Base-by-base conservation (phyloP, 164 flowering plant genomes). In the Berberis thunbergii region DNA sequence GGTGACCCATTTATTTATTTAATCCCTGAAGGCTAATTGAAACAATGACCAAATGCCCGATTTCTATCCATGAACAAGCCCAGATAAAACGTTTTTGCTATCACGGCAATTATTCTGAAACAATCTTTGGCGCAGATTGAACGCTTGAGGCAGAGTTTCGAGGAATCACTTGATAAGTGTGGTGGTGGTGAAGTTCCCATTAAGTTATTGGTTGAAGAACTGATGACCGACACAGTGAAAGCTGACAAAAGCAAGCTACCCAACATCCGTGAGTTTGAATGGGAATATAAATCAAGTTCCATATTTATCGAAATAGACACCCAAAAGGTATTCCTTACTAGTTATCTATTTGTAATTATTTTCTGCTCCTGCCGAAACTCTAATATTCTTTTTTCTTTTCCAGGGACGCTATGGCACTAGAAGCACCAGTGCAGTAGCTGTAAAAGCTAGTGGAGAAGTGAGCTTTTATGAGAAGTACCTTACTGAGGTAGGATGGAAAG, bases 321-420 rank as follows among this genome's bases (percentile, higher is more conserved):
- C 39, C 78, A 85, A 41, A 63, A 65, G 84, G 96, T 84, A 77
- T 70, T 3, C 12, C 12, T 8, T 9, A 9, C 9, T 41, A 4
- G 6, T 43, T 38, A 3, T 3, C 5, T 57, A 44, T 5, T 40
- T 40, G 41, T 40, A 6, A 40, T 8, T 1, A 8, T 57, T 57
- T 57, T 57, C 39, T 7, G 10, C 11, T 2, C 4, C 41, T 42
- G 41, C 11, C 41, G 6, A 0, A 6, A 5, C 12, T 50, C 54
- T 40, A 9, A 42, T 4, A 13, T 7, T n/a, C 41, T 45, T 45
- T 13, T 57, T 38, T 49, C 55, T 48, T 56, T 12, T 64, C 38
- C 70, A 87, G 89, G 94, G 90, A 12, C 68, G 64, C 45, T 85
- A 78, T 61, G 90, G 90, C 41, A 87, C 94, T 11, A 78, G 94